A percentile compares a stretch with the other conserved stretches of the same genome.
These are phyloP conservation scores for Geotrichum restrictum DNA, from an alignment of 1,139 yeast genomes.

Conservation along the genomic window DNA sequence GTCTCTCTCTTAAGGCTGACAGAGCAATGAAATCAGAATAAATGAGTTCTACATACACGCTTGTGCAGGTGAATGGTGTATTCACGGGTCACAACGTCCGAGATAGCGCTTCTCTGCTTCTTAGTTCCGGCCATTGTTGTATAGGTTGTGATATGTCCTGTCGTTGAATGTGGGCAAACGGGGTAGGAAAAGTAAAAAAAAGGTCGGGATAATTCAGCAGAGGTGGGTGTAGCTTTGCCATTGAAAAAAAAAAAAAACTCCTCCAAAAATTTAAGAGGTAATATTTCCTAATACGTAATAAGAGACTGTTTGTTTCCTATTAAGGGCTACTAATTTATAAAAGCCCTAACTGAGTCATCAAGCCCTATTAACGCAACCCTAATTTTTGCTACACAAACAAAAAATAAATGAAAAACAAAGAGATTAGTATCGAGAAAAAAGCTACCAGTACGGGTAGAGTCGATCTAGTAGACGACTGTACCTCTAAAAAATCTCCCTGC, in stretches of 20 bases:
- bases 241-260: slow-evolving; percentile 1
- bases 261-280: too few species aligned
- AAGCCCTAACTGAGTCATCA: too few species aligned
- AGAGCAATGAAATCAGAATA: not conserved
- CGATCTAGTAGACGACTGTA: too few species aligned
- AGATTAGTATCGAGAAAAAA: too few species aligned
- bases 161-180: slow-evolving; percentile 14
- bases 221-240: not conserved
- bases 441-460: too few species aligned
- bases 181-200: slow-evolving; percentile 19
- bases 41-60: slow-evolving; percentile 66
- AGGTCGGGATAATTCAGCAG: slow-evolving; percentile 10
- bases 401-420: too few species aligned
- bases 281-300: not conserved
- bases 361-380: too few species aligned
- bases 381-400: too few species aligned
- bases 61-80: slow-evolving; percentile 99
- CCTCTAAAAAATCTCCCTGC: too few species aligned
- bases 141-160: slow-evolving; percentile 20
- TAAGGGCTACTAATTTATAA: too few species aligned
- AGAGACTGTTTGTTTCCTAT: too few species aligned
- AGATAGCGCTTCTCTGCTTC: slow-evolving; percentile 73
- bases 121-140: slow-evolving; percentile 40
- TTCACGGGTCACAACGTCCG: slow-evolving; percentile 99
- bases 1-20: too few species aligned